A percentile compares a stretch with the other conserved stretches of the same genome.
These are phyloP conservation scores for Populus hybrid DNA, from an alignment of 441 rosid species.

Conservation along the genomic window DNA sequence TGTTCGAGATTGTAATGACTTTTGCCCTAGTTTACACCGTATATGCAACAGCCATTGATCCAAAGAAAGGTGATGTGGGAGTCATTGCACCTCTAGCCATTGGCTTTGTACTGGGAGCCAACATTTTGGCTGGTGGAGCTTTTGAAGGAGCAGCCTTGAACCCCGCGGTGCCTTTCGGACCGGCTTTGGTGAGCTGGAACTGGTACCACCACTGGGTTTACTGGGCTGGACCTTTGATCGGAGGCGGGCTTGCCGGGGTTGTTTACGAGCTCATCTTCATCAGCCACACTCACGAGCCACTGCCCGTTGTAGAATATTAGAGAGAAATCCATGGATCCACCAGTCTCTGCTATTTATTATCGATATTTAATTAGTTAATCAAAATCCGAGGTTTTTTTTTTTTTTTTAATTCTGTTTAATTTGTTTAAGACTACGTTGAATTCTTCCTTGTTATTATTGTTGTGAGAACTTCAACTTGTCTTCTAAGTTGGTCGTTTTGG, in stretches of 20 bases:
- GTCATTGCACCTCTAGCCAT: conserved; percentile 63
- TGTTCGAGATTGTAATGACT: conserved; percentile 76
- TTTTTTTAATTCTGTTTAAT: not conserved
- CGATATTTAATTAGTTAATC: not conserved
- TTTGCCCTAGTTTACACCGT: conserved; percentile 72
- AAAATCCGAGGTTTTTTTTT: not conserved
- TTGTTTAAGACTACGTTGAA: not conserved
- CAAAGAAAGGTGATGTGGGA: conserved; percentile 58
- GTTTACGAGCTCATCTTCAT: conserved; percentile 56
- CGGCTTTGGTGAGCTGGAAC: conserved; percentile 68
- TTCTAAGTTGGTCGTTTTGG: not conserved
- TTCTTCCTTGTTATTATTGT: not conserved
- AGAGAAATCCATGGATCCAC: not conserved
- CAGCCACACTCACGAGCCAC: conserved; percentile 41
- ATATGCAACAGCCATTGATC: conserved; percentile 78
- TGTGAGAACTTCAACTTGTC: not conserved
- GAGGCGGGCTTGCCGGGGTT: conserved; percentile 60
- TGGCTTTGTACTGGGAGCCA: conserved; percentile 73
- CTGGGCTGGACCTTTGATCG: conserved; percentile 70
- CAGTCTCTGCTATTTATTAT: not conserved
- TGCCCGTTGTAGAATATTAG: conserved; percentile 14
- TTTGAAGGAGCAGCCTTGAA: conserved; percentile 81
- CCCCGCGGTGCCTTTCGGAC: conserved; percentile 74
- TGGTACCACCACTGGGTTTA: conserved; percentile 76
- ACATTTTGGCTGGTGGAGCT: conserved; percentile 69